These are phyloP conservation scores for Pythium volutum DNA, from an alignment of 352 stramenopile genomes.

Conservation along the genomic window DNA sequence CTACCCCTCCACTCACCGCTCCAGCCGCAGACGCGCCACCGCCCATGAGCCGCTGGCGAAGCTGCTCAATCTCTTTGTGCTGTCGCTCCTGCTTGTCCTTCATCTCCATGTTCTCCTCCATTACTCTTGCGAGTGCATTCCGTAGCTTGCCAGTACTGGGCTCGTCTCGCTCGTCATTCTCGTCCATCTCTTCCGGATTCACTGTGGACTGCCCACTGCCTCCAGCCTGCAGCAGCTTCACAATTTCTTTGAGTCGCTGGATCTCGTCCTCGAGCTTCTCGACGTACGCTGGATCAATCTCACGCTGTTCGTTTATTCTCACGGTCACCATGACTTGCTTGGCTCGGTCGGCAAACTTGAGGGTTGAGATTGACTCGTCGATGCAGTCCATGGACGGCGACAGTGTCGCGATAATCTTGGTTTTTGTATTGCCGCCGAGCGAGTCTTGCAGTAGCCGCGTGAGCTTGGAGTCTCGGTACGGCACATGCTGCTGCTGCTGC, in stretches of 20 bases:
- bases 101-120: conserved; percentile 70
- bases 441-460: conserved; percentile 90
- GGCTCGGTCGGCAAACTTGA: conserved; percentile 92
- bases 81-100: conserved; percentile 53
- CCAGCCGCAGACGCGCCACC: background rate
- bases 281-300: conserved; percentile 86
- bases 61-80: conserved; percentile 53
- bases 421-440: conserved; percentile 87
- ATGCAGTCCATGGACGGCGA: conserved; percentile 82
- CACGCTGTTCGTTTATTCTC: conserved; percentile 79
- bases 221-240: conserved; percentile 40
- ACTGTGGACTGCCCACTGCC: background rate
- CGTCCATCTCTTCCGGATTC: background rate
- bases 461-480: conserved; percentile 93
- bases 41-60: conserved; percentile 28
- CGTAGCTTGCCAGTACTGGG: conserved; percentile 21
- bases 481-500: conserved; percentile 77
- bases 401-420: conserved; percentile 90
- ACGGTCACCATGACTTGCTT: conserved; percentile 90
- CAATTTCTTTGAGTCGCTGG: conserved; percentile 61
- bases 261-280: conserved; percentile 87
- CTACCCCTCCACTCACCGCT: background rate
- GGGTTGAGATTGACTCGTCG: conserved; percentile 92
- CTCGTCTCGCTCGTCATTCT: background rate
- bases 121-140: conserved; percentile 37